Conservation (phyloP, 495 filamentous ascomycete genomes). For the Tetracladium marchalianum region DNA sequence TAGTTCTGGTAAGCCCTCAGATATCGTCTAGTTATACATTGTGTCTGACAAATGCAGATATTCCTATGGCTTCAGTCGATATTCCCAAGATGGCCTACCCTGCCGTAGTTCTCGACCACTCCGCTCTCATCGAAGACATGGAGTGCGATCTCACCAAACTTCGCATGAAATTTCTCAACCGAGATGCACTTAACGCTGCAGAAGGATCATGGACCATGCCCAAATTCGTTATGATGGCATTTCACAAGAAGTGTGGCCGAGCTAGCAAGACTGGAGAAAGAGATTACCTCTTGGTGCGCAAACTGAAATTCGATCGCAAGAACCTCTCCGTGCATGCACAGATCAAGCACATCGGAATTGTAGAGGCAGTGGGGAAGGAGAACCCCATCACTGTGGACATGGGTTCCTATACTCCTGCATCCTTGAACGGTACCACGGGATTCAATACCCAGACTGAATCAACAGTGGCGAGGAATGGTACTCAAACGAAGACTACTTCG, state of each 20-base stretch:
- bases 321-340: background rate
- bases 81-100: conserved; percentile 1
- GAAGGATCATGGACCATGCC: conserved; percentile 1
- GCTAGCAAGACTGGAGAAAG: background rate
- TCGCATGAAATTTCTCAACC: background rate
- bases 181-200: background rate
- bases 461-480: background rate
- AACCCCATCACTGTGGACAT: conserved; percentile 1
- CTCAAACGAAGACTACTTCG: background rate
- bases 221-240: background rate
- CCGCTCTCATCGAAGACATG: background rate
- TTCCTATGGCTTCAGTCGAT: background rate
- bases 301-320: background rate
- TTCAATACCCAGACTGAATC: background rate
- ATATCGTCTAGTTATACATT: background rate
- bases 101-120: background rate
- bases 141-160: background rate
- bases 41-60: background rate
- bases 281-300: background rate
- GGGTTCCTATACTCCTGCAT: background rate
- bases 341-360: background rate
- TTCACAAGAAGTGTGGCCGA: background rate
- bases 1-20: background rate
- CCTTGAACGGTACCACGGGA: background rate
- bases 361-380: background rate